Conservation (phyloP, 2,329 filamentous ascomycete genomes). For the Xylariaceae sp. region DNA sequence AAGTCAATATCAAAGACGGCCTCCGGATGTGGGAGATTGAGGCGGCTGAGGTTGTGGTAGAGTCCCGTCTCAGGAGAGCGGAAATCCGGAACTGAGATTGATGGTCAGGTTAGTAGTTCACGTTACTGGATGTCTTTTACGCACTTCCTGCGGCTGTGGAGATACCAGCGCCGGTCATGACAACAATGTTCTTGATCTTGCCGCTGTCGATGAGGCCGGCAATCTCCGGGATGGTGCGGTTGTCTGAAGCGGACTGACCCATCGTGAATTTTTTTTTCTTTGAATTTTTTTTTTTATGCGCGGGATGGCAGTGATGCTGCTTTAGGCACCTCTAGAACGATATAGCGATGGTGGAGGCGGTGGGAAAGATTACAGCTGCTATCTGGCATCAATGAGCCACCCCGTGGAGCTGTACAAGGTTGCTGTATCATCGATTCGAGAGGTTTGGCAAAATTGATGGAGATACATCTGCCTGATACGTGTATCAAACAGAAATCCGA, state of each 20-base stretch:
- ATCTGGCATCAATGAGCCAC: too few relatives aligned
- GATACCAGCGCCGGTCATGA: conserved; percentile 89
- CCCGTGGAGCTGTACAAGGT: too few relatives aligned
- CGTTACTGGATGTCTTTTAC: neutral
- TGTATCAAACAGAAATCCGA: too few relatives aligned
- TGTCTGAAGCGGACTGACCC: conserved; percentile 79
- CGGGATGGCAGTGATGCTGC: too few relatives aligned
- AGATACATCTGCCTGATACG: too few relatives aligned
- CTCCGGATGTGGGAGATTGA: conserved; percentile 84
- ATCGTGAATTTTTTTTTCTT: conserved; percentile 61
- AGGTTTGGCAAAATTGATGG: too few relatives aligned
- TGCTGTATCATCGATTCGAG: too few relatives aligned
- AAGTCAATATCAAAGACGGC: conserved; percentile 91
- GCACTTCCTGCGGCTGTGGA: conserved; percentile 67
- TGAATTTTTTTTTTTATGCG: too few relatives aligned
- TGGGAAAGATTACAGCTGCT: too few relatives aligned
- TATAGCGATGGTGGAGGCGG: too few relatives aligned
- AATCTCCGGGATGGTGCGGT: conserved; percentile 66
- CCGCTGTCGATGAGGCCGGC: conserved; percentile 77
- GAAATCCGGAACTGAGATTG: conserved; percentile 81
- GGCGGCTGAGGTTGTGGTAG: conserved; percentile 83
- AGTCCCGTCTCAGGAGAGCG: conserved; percentile 88
- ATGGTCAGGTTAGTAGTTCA: conserved; percentile 1
- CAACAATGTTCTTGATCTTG: conserved; percentile 66
- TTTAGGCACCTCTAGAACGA: too few relatives aligned